Base-by-base conservation (phyloP, 768 basidiomycete species). In the Suillus weaverae region DNA sequence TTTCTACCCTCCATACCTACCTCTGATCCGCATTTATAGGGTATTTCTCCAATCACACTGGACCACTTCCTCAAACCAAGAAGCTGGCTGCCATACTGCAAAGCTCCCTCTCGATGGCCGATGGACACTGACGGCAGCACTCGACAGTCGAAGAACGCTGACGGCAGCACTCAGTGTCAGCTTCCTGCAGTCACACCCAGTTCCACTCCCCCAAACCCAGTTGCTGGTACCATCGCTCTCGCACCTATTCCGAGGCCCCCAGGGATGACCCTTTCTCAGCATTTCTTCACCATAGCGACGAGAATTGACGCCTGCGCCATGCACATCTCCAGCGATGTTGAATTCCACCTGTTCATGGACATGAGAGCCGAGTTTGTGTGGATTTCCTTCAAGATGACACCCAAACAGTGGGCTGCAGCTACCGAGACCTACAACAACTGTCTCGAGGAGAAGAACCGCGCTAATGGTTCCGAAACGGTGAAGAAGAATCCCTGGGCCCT, bases 291-390 rank as follows among this genome's bases (percentile, higher is more conserved):
- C 0, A 60, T 63, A 8, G 18, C 55, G 5, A 63, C 41, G 8
- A 43, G 62, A 8, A 63, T 64, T 20, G 48, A 69, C 10, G 48
- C 57, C 2, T 11, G 18, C 6, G 54, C 67, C 14, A 43, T 70
- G 18, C 13, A 54, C 3, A 64, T 68, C 57, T 36, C 16, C 35
- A 44, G 56, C 18, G 50, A 61, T 2, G 32, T 5, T 1, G 67
- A 72, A 38, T 71, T 70, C 18, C 70, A 62, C 39, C 54, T 68
- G 18, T 73, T 73, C 62, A 70, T 70, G 64, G 66, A 70, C 18
- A 39, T 73, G 61, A 66, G 67, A 2, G 59, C 55, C 8, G 57
- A 71, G 26, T 57, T 61, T 35, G 22, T 55, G 22, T 69, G 70
- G 70, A 55, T 62, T 13, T 68, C 71, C 6, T 68, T 64, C 57